Evolutionary conservation across 345 rosid species (phyloP), one percentile per base, ranked within the genome.

Genomic region (Acer campestre): DNA sequence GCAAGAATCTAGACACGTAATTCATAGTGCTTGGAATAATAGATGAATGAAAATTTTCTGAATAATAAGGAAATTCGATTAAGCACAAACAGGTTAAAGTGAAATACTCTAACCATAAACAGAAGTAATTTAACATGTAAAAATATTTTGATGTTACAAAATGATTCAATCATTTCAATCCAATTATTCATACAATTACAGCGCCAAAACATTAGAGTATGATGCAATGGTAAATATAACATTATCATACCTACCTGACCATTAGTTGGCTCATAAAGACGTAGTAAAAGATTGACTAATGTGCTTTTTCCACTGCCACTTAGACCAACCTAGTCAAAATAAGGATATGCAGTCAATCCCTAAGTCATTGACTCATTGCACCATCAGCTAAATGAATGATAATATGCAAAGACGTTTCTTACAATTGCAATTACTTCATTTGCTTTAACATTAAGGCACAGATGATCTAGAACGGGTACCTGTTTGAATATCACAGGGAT

Each of bases 281-380:
- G 84, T 48, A 87, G 86, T 71, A 87, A 71, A 29, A 87, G 88
- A 81, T 70, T 77, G 44, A 87, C 79, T 56, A 87, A 71, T 10
- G 90, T 79, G 86, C 78, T 87, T 76, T 87, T 87, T 49, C 90
- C 90, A 38, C 90, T 82, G 68, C 90, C 88, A 77, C 90, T 84
- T 61, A 79, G 69, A 55, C 90, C 90, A 68, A 83, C 88, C 90
- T 87, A 76, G 79, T 42, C 69, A 75, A 74, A 55, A 51, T 14
- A 77, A 74, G 42, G 16, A n/a, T 9, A 56, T 12, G 14, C 27
- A 48, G 48, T 78, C 71, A 73, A 71, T 63, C 13, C 35, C 53
- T 16, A 42, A 48, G 71, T 67, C 22, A 46, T 75, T 62, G 18
- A 13, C 18, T 16, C 56, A 51, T 48, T 22, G 61, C 20, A 49